Base-by-base conservation (phyloP, 768 basidiomycete species). In the Boletus subcaerulescens region DNA sequence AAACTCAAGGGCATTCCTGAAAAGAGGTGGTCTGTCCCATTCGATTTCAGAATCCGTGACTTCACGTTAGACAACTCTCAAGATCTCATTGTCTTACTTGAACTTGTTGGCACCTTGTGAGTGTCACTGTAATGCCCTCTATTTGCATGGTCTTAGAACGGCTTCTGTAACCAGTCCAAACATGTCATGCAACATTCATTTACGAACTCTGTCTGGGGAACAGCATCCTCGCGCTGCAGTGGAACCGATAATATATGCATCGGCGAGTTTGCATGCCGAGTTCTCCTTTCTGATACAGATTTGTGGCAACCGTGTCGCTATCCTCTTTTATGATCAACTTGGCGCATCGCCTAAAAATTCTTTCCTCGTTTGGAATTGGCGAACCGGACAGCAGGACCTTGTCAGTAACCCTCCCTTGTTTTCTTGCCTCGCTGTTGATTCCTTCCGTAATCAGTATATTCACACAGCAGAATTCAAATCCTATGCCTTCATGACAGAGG, bases 21-120 rank as follows among this genome's bases (percentile, higher is more conserved):
- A 33, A 58, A 51, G 35, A 47, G 60, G 26, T 75, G 75, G 74
- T 44, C 63, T 26, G 24, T 61, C 15, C 55, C 58, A 8, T 55
- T 71, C 31, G 66, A 68, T 6, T 60, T 73, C 33, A 40, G 26
- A n/a, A 51, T 72, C 41, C 61, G 61, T n/a, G 74, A 76, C 49
- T 76, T 76, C 38, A 64, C 70, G 11, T 54, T 74, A 9, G 74
- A 76, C 57, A 62, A 56, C 22, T 73, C 71, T 5, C 70, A 74
- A 59, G 59, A 76, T 57, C 64, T 76, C 36, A 40, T 76, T 10
- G 64, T 70, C 20, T 55, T 65, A 5, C 53, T 76, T n/a, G 67
- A 71, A 45, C 18, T 48, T n/a, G 11, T 12, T 4, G 71, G 59
- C 5, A 35, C 10, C 12, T 12, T 45, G 68, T 71, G 45, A 59